These are phyloP conservation scores for Rutidosis leptorrhynchoides DNA, from an alignment of 129 eudicot genomes.

Conservation along the genomic window DNA sequence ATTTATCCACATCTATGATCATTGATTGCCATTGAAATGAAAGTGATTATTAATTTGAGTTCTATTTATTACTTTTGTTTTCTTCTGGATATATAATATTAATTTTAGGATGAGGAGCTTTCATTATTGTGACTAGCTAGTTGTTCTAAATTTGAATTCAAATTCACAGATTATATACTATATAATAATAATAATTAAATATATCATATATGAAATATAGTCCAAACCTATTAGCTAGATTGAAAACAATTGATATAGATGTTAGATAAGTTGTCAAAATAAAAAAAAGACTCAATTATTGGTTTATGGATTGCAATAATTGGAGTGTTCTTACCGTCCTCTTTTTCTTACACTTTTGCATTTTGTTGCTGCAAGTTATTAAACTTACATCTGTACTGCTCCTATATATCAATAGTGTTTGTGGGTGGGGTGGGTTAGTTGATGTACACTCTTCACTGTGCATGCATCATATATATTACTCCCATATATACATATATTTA, in stretches of 20 bases:
- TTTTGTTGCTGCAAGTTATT: constrained; percentile 32
- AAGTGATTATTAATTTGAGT: neutral
- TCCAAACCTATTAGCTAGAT: constrained; percentile 13
- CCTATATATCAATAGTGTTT: constrained; percentile 35
- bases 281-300: constrained; percentile 39
- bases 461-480: no score
- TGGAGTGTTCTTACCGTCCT: constrained; percentile 34
- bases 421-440: constrained; percentile 31
- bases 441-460: constrained; percentile 31
- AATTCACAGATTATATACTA: neutral
- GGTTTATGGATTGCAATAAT: constrained; percentile 42
- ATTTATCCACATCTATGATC: constrained; percentile 13
- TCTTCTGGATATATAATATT: neutral
- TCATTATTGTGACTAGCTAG: neutral
- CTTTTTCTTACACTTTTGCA: constrained; percentile 33
- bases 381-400: constrained; percentile 25
- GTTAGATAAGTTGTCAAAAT: constrained; percentile 26
- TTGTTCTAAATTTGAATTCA: neutral
- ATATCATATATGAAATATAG: constrained; percentile 13
- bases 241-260: constrained; percentile 17
- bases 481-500: constrained; percentile 9
- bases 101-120: neutral
- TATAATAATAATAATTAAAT: neutral
- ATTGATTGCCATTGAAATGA: constrained; percentile 4
- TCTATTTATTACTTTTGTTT: neutral